phyloP scores from a whole-genome alignment of 345 rosid species.

The Hypericum perforatum region DNA sequence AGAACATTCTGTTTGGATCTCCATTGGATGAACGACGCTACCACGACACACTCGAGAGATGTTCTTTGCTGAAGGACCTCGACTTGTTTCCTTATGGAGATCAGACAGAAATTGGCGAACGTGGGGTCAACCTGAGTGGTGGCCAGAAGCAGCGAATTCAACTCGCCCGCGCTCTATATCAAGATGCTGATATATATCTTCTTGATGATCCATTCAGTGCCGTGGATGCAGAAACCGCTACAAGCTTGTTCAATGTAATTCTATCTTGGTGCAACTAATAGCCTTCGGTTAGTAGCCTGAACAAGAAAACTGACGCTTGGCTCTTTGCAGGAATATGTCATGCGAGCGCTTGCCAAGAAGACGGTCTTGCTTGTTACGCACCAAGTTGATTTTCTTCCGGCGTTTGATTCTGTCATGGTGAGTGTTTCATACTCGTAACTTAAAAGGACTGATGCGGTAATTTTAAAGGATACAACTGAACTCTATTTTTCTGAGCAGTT shows the following conservation, averaged over 20 bases:
- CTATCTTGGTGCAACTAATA: neutral
- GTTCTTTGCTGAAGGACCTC: constrained; percentile 78
- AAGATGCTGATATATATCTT: constrained; percentile 81
- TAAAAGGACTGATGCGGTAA: too few species aligned
- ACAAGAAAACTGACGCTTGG: constrained; percentile 15
- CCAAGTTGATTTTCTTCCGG: constrained; percentile 96
- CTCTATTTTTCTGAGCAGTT: constrained; percentile 35
- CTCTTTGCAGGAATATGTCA: constrained; percentile 61
- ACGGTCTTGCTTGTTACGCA: constrained; percentile 83
- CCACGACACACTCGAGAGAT: constrained; percentile 66
- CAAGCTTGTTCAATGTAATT: constrained; percentile 72
- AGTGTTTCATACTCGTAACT: constrained; percentile 11
- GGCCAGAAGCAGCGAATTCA: constrained; percentile 97
- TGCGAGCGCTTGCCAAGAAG: constrained; percentile 65
- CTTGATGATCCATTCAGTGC: constrained; percentile 97
- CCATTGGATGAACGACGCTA: constrained; percentile 56
- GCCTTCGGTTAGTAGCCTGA: constrained; percentile 4
- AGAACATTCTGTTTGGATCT: constrained; percentile 75
- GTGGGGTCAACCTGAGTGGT: constrained; percentile 97
- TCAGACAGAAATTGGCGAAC: constrained; percentile 90
- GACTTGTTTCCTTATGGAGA: constrained; percentile 84
- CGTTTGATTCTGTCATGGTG: constrained; percentile 81
- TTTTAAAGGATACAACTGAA: neutral
- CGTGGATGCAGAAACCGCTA: constrained; percentile 91
- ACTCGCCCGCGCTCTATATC: constrained; percentile 94